Conservation (phyloP, 805 yeast genomes). For the Hemisphaericaspora nanyangensis region DNA sequence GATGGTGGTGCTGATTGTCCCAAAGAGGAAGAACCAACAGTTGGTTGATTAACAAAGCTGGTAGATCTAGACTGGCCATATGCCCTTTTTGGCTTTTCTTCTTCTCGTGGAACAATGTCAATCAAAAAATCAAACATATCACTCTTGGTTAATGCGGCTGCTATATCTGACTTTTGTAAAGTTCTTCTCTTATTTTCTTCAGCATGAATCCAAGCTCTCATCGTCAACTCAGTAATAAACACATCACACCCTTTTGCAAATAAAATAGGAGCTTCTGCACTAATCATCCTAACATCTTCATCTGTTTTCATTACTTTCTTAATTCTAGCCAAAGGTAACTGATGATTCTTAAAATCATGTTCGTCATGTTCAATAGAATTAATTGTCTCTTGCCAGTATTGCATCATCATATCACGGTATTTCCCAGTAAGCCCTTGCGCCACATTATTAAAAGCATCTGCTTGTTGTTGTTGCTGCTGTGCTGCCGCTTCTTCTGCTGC, state of each 20-base stretch:
- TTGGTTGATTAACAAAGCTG: constrained; percentile 11
- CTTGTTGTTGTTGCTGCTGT: constrained; percentile 44
- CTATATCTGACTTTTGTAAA: constrained; percentile 88
- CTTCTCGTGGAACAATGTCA: constrained; percentile 93
- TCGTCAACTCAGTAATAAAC: constrained; percentile 92
- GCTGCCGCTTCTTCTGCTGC: constrained; percentile 47
- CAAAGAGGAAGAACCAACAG: background rate
- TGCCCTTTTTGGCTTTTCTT: constrained; percentile 53
- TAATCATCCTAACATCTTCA: constrained; percentile 94
- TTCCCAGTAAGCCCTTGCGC: constrained; percentile 87
- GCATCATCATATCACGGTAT: constrained; percentile 85
- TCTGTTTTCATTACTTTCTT: constrained; percentile 98
- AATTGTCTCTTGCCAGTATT: constrained; percentile 96
- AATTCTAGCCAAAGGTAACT: constrained; percentile 91
- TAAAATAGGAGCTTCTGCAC: constrained; percentile 96
- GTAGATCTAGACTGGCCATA: constrained; percentile 19
- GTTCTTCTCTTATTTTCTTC: constrained; percentile 95
- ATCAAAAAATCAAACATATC: constrained; percentile 97
- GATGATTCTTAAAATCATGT: constrained; percentile 91
- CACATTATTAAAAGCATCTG: constrained; percentile 79
- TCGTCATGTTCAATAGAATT: constrained; percentile 83
- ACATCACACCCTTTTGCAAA: constrained; percentile 98
- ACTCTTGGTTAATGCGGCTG: constrained; percentile 88
- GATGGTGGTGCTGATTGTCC: background rate
- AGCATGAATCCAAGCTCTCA: constrained; percentile 99